Conservation (phyloP, 495 filamentous ascomycete genomes). For the Aspergillus haitiensis region DNA sequence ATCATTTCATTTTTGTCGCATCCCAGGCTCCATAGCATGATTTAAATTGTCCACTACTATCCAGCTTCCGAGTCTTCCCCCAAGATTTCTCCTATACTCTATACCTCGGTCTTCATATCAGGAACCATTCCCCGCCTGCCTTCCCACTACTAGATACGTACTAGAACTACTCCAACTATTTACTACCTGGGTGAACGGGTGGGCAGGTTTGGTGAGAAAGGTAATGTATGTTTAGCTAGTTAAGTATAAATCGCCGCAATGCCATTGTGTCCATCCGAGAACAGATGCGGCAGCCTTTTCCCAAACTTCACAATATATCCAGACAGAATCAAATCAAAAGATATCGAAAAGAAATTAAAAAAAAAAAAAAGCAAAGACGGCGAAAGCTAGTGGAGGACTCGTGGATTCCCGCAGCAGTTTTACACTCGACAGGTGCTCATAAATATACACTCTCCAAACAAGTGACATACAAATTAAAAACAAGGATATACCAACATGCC, state of each 20-base stretch:
- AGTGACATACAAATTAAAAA: slow-evolving; percentile 20
- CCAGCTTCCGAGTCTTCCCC: too few relatives aligned
- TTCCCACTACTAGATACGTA: too few relatives aligned
- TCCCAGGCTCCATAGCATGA: too few relatives aligned
- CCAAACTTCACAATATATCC: slow-evolving; percentile 11
- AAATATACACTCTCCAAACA: slow-evolving; percentile 21
- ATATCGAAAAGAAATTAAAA: slow-evolving; percentile 11
- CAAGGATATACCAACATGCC: slow-evolving; percentile 16
- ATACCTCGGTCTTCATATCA: too few relatives aligned
- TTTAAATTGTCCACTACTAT: too few relatives aligned
- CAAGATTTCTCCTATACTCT: too few relatives aligned
- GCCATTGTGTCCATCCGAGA: too few relatives aligned
- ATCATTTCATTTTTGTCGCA: too few relatives aligned
- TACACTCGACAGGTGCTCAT: slow-evolving; percentile 12
- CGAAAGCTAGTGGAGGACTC: slow-evolving; percentile 7
- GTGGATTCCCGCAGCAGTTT: slow-evolving; percentile 4
- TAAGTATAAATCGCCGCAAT: background rate
- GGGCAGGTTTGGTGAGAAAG: too few relatives aligned
- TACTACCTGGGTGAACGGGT: too few relatives aligned
- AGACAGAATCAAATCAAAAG: slow-evolving; percentile 4
- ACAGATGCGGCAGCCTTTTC: slow-evolving; percentile 9
- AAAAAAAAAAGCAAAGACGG: slow-evolving; percentile 17
- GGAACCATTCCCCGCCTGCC: too few relatives aligned
- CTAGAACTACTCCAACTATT: too few relatives aligned
- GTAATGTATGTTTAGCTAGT: background rate